These are phyloP conservation scores for Lipomyces kockii DNA, from an alignment of 805 yeast genomes.

Conservation along the genomic window DNA sequence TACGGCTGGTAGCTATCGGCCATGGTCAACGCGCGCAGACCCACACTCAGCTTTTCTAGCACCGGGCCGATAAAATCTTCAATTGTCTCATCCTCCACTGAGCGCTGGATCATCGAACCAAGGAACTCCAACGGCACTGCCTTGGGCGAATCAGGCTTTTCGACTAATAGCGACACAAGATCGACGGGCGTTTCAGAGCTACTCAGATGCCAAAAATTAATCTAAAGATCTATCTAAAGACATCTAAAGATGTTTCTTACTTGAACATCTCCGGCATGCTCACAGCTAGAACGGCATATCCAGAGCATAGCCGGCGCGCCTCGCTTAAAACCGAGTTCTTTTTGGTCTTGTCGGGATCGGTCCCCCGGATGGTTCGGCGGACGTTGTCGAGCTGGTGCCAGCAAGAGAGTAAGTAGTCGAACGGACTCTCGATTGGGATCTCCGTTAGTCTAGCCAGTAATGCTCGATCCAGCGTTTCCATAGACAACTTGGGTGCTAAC, in stretches of 20 bases:
- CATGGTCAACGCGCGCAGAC: slow-evolving; percentile 41
- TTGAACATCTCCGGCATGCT: slow-evolving; percentile 40
- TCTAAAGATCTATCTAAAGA: neutral
- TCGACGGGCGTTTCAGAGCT: slow-evolving; percentile 18
- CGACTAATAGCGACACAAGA: slow-evolving; percentile 28
- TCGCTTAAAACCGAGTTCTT: slow-evolving; percentile 52
- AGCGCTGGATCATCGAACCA: slow-evolving; percentile 58
- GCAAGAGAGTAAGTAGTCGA: slow-evolving; percentile 54
- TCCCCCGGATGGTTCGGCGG: slow-evolving; percentile 51
- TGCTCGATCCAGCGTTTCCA: slow-evolving; percentile 50
- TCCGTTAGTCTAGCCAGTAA: slow-evolving; percentile 61
- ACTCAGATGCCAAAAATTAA: neutral
- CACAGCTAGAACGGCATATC: slow-evolving; percentile 51
- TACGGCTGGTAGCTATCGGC: slow-evolving; percentile 33
- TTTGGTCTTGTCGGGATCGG: slow-evolving; percentile 46
- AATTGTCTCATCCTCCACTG: slow-evolving; percentile 69
- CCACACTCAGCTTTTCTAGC: slow-evolving; percentile 48
- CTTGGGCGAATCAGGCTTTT: slow-evolving; percentile 27
- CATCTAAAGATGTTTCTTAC: neutral
- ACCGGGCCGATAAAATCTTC: slow-evolving; percentile 63
- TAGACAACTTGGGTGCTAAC: slow-evolving; percentile 16
- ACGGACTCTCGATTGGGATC: slow-evolving; percentile 50
- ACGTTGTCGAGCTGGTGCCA: slow-evolving; percentile 51
- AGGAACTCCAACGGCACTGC: slow-evolving; percentile 53
- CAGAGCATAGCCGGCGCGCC: slow-evolving; percentile 51